Percentiles rank a stretch among this genome's conserved stretches.
Evolutionary conservation across 208 protist genomes (phyloP).

Genomic region (Acanthamoeba rhysodes): DNA sequence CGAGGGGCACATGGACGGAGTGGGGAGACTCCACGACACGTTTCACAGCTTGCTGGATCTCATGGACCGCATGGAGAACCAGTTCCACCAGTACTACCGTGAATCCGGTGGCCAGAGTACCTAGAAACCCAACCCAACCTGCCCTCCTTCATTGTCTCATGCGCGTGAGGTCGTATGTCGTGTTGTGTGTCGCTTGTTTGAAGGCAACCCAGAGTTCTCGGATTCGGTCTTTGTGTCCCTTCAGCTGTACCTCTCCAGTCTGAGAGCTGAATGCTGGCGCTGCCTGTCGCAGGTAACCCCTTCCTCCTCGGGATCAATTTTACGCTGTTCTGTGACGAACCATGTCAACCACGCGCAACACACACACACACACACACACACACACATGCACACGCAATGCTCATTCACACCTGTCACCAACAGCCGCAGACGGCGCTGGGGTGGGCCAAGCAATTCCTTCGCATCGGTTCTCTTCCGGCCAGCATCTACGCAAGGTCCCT

Average conservation of each 20-base stretch:
- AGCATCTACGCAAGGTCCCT: neutral
- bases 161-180: neutral
- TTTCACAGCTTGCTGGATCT: neutral
- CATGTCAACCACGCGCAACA: neutral
- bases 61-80: constrained; percentile 11
- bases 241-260: neutral
- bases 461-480: neutral
- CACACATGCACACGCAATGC: neutral
- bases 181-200: neutral
- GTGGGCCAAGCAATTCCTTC: neutral
- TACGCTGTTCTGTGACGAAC: neutral
- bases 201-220: neutral
- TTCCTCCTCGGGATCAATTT: neutral
- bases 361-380: neutral
- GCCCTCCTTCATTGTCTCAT: neutral
- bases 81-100: neutral
- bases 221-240: neutral
- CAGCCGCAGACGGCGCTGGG: neutral
- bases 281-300: neutral
- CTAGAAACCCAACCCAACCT: neutral
- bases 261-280: neutral
- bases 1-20: neutral
- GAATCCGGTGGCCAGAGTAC: neutral
- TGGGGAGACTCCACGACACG: neutral
- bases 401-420: no score